phyloP scores from a whole-genome alignment of 768 basidiomycete species.

The Trametopsis cervina region DNA sequence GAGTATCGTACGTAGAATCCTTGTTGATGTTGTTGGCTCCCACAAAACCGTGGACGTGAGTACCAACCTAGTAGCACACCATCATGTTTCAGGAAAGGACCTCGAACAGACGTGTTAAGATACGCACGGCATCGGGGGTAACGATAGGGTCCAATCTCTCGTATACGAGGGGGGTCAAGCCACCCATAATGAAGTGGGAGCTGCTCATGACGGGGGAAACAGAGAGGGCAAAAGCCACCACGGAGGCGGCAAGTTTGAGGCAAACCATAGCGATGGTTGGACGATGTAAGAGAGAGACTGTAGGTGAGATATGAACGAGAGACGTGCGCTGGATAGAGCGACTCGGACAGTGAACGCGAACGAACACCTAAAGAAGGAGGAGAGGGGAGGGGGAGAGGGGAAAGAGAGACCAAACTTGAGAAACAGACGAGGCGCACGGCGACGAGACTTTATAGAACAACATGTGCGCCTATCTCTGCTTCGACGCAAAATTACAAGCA shows the following conservation, averaged over 20 bases:
- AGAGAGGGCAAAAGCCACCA: slow-evolving; percentile 4
- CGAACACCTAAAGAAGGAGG: background rate
- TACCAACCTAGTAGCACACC: slow-evolving; percentile 2
- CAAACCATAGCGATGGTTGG: slow-evolving; percentile 5
- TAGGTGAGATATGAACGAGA: slow-evolving; percentile 5
- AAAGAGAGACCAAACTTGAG: background rate
- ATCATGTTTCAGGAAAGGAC: background rate
- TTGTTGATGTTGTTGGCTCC: slow-evolving; percentile 10
- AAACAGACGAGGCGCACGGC: background rate
- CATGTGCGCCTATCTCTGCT: too few relatives aligned
- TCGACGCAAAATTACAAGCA: background rate
- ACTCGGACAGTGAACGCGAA: slow-evolving; percentile 1
- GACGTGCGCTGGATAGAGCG: slow-evolving; percentile 8
- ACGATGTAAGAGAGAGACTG: slow-evolving; percentile 4
- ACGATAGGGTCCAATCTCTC: slow-evolving; percentile 14
- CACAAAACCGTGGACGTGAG: slow-evolving; percentile 10
- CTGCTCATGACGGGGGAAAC: slow-evolving; percentile 6
- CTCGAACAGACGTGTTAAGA: background rate
- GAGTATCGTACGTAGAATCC: slow-evolving; percentile 7
- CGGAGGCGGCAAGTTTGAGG: slow-evolving; percentile 6
- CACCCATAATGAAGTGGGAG: slow-evolving; percentile 12
- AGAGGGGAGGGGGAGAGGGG: slow-evolving; percentile 4
- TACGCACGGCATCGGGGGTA: slow-evolving; percentile 10
- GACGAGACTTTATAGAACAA: slow-evolving; percentile 4
- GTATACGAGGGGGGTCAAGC: slow-evolving; percentile 8